Percentiles rank a stretch among this genome's conserved stretches.
These are phyloP conservation scores for Erigeron philadelphicus DNA, from an alignment of 140 eudicot genomes.

Conservation along the genomic window DNA sequence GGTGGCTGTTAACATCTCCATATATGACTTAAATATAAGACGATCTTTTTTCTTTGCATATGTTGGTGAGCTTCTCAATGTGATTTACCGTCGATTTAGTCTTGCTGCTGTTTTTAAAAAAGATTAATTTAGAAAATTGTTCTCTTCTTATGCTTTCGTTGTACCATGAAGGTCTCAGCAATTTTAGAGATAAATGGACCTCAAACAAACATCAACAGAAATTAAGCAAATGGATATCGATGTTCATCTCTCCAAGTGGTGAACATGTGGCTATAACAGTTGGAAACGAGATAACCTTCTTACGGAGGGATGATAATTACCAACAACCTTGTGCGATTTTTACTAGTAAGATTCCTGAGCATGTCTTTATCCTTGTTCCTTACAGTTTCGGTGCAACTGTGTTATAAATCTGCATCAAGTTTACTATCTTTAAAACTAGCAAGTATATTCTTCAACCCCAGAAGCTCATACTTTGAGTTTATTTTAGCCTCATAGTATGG, in stretches of 20 bases:
- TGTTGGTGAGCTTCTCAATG: constrained; percentile 13
- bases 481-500: not conserved
- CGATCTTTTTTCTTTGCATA: not conserved
- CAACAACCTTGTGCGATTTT: constrained; percentile 71
- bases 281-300: constrained; percentile 66
- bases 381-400: constrained; percentile 12
- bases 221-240: constrained; percentile 52
- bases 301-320: constrained; percentile 69
- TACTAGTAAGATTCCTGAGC: constrained; percentile 48
- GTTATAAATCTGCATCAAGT: constrained; percentile 7
- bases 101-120: constrained; percentile 17
- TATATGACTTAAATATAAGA: constrained; percentile 5
- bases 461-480: constrained; percentile 14
- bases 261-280: constrained; percentile 77
- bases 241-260: constrained; percentile 72
- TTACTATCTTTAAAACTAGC: constrained; percentile 1
- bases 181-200: constrained; percentile 71
- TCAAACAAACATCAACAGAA: constrained; percentile 49
- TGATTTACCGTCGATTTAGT: constrained; percentile 9
- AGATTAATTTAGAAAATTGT: not conserved
- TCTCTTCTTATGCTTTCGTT: constrained; percentile 19
- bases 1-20: constrained; percentile 5
- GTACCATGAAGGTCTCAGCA: constrained; percentile 53
- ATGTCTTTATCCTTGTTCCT: constrained; percentile 19
- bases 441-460: not conserved